These are phyloP conservation scores for Chytriomyces confervae DNA, from an alignment of 192 early-diverging fungal genomes.

Conservation along the genomic window DNA sequence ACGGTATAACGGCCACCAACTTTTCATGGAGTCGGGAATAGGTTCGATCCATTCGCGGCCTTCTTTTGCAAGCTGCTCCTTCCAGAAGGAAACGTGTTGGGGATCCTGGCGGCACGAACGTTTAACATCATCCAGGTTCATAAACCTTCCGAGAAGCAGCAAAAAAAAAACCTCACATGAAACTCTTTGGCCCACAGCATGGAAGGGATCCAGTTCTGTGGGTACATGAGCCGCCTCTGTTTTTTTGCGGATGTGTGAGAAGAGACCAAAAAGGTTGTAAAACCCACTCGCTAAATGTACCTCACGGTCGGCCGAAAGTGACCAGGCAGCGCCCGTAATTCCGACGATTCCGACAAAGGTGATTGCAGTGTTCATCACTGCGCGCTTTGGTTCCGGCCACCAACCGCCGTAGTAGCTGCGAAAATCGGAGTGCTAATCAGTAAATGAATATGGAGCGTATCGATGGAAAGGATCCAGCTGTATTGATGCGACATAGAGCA, in stretches of 20 bases:
- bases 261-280: neutral
- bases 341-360: conserved; percentile 40
- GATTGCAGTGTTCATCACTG: conserved; percentile 44
- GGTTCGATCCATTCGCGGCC: conserved; percentile 65
- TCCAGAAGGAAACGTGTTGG: conserved; percentile 50
- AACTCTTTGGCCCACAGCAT: conserved; percentile 65
- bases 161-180: conserved; percentile 46
- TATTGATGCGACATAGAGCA: too few species aligned
- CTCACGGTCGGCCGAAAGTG: conserved; percentile 49
- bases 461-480: neutral
- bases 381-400: conserved; percentile 52
- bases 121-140: neutral
- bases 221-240: conserved; percentile 54
- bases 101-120: conserved; percentile 46
- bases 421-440: neutral
- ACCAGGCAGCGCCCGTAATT: conserved; percentile 36
- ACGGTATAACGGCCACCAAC: conserved; percentile 48
- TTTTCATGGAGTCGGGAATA: conserved; percentile 48
- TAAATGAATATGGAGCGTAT: neutral
- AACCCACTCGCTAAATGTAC: conserved; percentile 30
- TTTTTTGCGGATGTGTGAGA: neutral
- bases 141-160: neutral
- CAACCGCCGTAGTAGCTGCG: conserved; percentile 50
- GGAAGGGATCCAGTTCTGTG: conserved; percentile 60
- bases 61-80: conserved; percentile 56